Conservation (phyloP, 1,284 basidiomycete species). For the Puccinia coronata region DNA sequence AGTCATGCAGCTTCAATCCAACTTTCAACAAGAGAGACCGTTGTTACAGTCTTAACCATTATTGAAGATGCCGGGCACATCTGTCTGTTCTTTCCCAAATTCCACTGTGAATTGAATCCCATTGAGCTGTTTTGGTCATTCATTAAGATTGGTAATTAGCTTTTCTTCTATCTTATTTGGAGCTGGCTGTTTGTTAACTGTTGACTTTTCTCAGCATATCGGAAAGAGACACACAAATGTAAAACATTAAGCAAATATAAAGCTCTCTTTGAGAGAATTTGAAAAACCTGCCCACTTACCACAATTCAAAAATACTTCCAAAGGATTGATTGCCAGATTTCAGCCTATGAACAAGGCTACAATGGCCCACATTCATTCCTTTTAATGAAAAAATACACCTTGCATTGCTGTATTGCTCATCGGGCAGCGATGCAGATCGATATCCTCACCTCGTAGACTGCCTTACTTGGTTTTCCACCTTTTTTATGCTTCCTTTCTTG, state of each 20-base stretch:
- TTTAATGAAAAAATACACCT: slow-evolving; percentile 23
- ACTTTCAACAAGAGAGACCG: slow-evolving; percentile 8
- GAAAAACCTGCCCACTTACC: neutral
- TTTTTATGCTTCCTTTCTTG: neutral
- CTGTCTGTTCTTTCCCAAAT: slow-evolving; percentile 21
- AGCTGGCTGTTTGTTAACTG: neutral
- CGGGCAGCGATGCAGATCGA: neutral
- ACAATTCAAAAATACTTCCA: neutral
- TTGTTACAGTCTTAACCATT: slow-evolving; percentile 10
- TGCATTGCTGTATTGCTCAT: neutral
- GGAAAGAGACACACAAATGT: neutral
- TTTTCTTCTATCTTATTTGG: neutral
- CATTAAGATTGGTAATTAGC: slow-evolving; percentile 26
- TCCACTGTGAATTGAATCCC: slow-evolving; percentile 33
- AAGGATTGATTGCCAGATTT: slow-evolving; percentile 3
- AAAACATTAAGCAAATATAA: slow-evolving; percentile 9
- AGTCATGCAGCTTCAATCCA: neutral
- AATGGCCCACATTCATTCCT: neutral
- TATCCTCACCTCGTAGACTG: neutral
- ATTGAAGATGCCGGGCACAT: slow-evolving; percentile 15
- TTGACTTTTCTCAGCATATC: neutral
- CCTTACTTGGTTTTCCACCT: no score
- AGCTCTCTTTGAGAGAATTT: neutral
- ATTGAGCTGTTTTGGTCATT: slow-evolving; percentile 27
- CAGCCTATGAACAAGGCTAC: slow-evolving; percentile 1